These are phyloP conservation scores for Colletotrichum sp. DNA, from an alignment of 2,329 filamentous ascomycete species.

Conservation along the genomic window DNA sequence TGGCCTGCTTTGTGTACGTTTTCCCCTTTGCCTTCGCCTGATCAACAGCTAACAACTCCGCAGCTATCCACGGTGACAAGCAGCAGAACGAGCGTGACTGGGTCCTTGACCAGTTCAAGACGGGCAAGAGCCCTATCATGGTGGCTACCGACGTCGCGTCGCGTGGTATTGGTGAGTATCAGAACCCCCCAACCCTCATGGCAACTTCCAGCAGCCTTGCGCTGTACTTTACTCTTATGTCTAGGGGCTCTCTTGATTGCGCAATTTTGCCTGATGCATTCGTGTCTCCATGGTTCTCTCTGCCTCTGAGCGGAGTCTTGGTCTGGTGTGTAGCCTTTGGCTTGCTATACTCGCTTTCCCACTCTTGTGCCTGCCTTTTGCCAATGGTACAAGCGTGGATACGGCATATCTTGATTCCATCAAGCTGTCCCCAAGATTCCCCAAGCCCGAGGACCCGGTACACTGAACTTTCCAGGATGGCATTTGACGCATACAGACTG, in stretches of 20 bases:
- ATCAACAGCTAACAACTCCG: slow-evolving; percentile 37
- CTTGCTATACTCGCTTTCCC: slow-evolving; percentile 77
- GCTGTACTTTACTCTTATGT: slow-evolving; percentile 91
- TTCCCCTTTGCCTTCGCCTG: slow-evolving; percentile 35
- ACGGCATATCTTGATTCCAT: slow-evolving; percentile 79
- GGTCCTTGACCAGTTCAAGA: slow-evolving; percentile 99
- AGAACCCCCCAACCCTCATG: slow-evolving; percentile 44
- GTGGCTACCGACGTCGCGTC: slow-evolving; percentile 99
- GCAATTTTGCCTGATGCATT: slow-evolving; percentile 91
- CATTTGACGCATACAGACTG: slow-evolving; percentile 66
- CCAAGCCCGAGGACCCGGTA: slow-evolving; percentile 62
- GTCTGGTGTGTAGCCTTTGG: slow-evolving; percentile 71
- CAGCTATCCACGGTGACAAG: slow-evolving; percentile 98
- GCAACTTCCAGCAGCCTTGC: slow-evolving; percentile 65
- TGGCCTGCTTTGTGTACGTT: slow-evolving; percentile 94
- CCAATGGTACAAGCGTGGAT: slow-evolving; percentile 76
- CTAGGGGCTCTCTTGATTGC: slow-evolving; percentile 86
- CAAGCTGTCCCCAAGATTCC: slow-evolving; percentile 71
- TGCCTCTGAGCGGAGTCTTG: slow-evolving; percentile 80
- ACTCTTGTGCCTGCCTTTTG: slow-evolving; percentile 69
- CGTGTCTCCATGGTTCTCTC: slow-evolving; percentile 81
- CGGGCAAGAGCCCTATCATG: slow-evolving; percentile 99
- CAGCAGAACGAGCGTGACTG: slow-evolving; percentile 99
- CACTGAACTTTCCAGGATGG: slow-evolving; percentile 57
- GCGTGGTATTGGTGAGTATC: slow-evolving; percentile 99